Percentiles rank a stretch among this genome's conserved stretches.
Conservation (phyloP, 2,329 filamentous ascomycete species). For the Herpotrichia juniperi region DNA sequence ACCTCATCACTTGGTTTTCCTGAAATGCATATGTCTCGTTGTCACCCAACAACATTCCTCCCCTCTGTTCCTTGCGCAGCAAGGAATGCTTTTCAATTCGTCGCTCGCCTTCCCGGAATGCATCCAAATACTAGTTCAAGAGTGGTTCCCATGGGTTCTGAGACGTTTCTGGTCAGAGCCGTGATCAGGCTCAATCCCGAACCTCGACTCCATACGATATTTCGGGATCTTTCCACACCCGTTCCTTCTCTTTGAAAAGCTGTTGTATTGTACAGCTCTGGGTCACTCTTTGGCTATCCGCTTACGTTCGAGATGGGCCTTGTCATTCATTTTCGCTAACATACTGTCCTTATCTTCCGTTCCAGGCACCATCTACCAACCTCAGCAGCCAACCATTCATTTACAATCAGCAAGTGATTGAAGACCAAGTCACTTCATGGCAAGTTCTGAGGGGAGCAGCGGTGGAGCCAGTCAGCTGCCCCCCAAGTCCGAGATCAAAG, state of each 20-base stretch:
- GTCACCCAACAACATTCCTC: constrained; percentile 18
- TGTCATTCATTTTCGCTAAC: constrained; percentile 14
- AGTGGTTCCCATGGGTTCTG: constrained; percentile 25
- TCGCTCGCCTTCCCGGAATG: constrained; percentile 22
- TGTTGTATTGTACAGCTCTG: constrained; percentile 13
- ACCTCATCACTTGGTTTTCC: constrained; percentile 12
- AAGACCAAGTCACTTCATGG: constrained; percentile 25
- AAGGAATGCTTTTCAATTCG: no score
- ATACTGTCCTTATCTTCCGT: constrained; percentile 10
- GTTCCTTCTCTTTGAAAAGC: constrained; percentile 14
- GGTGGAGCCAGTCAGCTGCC: constrained; percentile 24
- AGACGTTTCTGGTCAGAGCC: constrained; percentile 34
- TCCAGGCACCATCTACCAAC: neutral
- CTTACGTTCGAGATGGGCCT: constrained; percentile 26
- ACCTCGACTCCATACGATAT: constrained; percentile 13
- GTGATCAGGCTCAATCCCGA: constrained; percentile 33
- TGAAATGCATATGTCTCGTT: neutral
- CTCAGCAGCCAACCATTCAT: neutral
- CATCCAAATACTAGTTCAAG: constrained; percentile 17
- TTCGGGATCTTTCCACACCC: constrained; percentile 15
- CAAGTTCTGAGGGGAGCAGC: constrained; percentile 22
- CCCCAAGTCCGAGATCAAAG: constrained; percentile 15
- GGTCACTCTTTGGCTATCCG: constrained; percentile 11
- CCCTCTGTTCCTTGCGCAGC: no score
- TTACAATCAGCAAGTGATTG: constrained; percentile 8